Base-by-base conservation (phyloP, 225 moss, liverwort and hornwort genomes). In the Bryum argenteum region DNA sequence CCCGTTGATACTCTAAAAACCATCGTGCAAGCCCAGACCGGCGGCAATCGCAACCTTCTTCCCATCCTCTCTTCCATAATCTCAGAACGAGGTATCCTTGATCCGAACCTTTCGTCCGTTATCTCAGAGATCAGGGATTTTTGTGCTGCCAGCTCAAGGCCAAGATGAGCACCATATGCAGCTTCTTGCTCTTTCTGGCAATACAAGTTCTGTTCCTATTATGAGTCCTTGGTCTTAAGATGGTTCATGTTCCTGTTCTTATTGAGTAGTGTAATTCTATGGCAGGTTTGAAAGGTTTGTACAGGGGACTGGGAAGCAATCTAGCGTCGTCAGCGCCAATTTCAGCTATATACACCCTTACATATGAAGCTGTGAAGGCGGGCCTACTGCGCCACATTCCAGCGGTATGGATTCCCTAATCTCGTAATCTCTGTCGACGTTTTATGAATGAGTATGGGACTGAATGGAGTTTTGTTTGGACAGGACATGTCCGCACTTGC, bases 351-450 rank as follows among this genome's bases (percentile, higher is more conserved):
- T 88, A 88, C 44, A 84, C 84, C 19, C 81, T 88, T 23, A 84
- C 87, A 48, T 88, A 88, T 59, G 87, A 88, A 79, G 81, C 87
- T 77, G 79, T 88, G 42, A 88, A 88, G 72, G 78, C 84, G 57
- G 84, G 84, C 71, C 66, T 88, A 17, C 81, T 88, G 71, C 82
- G 67, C 61, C 79, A 77, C 66, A 66, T 88, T 70, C 84, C 84
- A 41, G 71, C 72, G 79, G 84, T 88, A 74, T 75, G 45, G 47
- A 21, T 69, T 39, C 37, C 42, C 20, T 39, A 60, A 40, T 24
- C 8, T 73, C 9, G 19, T 68, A 52, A 62, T 38, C 11, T 15
- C 62, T 51, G 13, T 1, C 2, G 9, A 59, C 20, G 58, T 61
- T 39, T 57, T 24, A 10, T 73, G 59, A 62, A 57, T 73, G 60